Evolutionary conservation across 176 grass and related monocot genomes (phyloP), one percentile per base, ranked within the genome.

Genomic region (Triticum turgidum): DNA sequence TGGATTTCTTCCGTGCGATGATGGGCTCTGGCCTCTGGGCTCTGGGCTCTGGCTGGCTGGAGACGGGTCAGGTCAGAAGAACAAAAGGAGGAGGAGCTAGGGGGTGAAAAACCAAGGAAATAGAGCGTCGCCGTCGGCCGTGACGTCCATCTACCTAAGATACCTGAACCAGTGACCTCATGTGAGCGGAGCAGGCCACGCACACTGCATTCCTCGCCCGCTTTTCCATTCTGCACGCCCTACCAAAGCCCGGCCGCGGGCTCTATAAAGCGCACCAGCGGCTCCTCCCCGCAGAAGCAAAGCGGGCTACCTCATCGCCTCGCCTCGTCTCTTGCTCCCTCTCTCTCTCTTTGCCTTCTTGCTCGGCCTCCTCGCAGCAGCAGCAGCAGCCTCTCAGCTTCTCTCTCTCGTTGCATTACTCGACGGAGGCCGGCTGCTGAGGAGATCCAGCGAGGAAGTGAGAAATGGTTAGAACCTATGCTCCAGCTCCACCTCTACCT

Each of bases 121-220:
- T 75, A 61, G 54, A 74, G 73, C 12, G 82, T 90, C 61, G 10
- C 66, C 81, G 25, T 54, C 61, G 91, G 93, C 35, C 69, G 74
- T 35, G 91, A 91, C 82, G 68, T 81, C 25, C 75, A 74, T 91
- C 85, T 88, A 91, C 92, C 94, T 96, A 93, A 92, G 87, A 94
- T 87, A 91, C 89, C 85, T 84, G 62, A 58, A 68, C 64, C 39
- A 79, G 89, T 92, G 89, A 81, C 84, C 71, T 87, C 77, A 76
- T 29, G 54, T 45, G 85, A 97, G 75, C 74, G 82, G 85, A 97
- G 79, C 84, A 85, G 30, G 92, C 85, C 92, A 64, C 29, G 73
- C 85, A 63, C 78, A 71, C 73, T 13, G n/a, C n/a, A 3, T 61
- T 7, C 20, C 51, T 73, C 47, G 9, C 42, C 56, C 21, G 51